These are phyloP conservation scores for Alternaria solani DNA, from an alignment of 2,329 filamentous ascomycete species.

Conservation along the genomic window DNA sequence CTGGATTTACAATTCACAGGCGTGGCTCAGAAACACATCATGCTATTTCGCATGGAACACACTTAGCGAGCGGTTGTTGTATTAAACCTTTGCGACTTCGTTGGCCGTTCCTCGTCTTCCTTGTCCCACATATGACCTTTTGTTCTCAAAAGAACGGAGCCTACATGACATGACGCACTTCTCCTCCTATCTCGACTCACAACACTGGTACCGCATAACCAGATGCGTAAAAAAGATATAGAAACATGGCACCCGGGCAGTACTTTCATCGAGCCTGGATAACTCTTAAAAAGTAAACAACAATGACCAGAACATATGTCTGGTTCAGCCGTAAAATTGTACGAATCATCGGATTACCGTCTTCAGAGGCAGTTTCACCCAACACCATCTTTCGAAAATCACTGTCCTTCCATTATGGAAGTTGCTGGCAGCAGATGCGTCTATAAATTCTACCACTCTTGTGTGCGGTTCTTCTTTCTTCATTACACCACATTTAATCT, in stretches of 20 bases:
- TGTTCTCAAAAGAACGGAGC: background rate
- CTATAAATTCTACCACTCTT: background rate
- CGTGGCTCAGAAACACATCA: background rate
- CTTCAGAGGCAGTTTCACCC: accelerated
- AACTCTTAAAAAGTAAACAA: background rate
- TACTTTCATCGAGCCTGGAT: background rate
- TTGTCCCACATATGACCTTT: background rate
- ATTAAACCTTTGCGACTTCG: background rate
- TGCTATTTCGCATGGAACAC: accelerated
- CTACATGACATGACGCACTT: background rate
- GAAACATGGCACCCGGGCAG: too few species aligned
- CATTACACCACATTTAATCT: background rate
- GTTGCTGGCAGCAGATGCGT: background rate
- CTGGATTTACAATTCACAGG: accelerated
- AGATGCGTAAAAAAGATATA: accelerated
- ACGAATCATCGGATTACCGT: background rate
- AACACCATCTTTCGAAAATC: background rate
- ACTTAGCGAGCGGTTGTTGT: background rate
- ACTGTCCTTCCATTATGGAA: background rate
- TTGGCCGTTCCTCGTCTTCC: too few species aligned
- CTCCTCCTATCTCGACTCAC: background rate
- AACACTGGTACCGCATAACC: background rate
- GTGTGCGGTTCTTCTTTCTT: background rate
- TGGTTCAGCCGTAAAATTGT: background rate
- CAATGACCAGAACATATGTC: accelerated